Evolutionary conservation across 2,329 filamentous ascomycete genomes (phyloP).

Genomic region (Kalaharituber pfeilii): DNA sequence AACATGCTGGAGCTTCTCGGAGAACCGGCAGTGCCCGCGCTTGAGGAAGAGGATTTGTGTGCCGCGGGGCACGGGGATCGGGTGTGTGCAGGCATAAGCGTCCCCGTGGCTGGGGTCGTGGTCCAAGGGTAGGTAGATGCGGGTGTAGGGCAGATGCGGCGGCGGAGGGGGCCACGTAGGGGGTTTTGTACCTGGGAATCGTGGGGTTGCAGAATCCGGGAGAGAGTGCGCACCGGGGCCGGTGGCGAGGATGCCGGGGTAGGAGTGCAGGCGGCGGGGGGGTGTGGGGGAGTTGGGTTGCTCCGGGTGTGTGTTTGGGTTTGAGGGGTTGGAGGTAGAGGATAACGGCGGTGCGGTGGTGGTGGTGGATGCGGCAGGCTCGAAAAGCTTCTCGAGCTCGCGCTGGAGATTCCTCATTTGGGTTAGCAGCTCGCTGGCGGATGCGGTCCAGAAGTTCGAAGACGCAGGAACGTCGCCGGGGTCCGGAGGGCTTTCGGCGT

Average conservation of each 20-base stretch:
- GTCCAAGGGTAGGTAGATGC: slow-evolving; percentile 26
- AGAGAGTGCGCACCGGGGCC: slow-evolving; percentile 28
- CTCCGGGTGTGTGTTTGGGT: background rate
- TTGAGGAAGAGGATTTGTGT: slow-evolving; percentile 60
- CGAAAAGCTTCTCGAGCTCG: background rate
- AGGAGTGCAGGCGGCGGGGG: slow-evolving; percentile 6
- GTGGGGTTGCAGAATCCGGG: slow-evolving; percentile 2
- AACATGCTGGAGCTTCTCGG: slow-evolving; percentile 67
- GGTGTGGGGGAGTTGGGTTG: background rate
- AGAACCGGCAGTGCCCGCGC: slow-evolving; percentile 65
- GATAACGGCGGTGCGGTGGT: slow-evolving; percentile 24
- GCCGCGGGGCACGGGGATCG: slow-evolving; percentile 24
- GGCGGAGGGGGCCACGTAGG: slow-evolving; percentile 26
- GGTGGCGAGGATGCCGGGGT: slow-evolving; percentile 35
- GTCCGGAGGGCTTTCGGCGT: background rate
- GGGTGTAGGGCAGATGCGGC: slow-evolving; percentile 25
- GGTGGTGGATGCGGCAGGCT: slow-evolving; percentile 23
- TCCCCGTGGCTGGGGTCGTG: slow-evolving; percentile 35
- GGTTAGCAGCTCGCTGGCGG: background rate
- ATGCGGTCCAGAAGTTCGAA: background rate
- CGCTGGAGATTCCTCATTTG: background rate
- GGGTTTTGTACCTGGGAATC: slow-evolving; percentile 10
- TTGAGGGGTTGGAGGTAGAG: slow-evolving; percentile 21
- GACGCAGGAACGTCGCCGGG: too few species aligned
- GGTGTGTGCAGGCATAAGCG: slow-evolving; percentile 23